A percentile compares a stretch with the other conserved stretches of the same genome.
These are phyloP conservation scores for Xanthoconium separans DNA, from an alignment of 1,284 basidiomycete species.

Conservation along the genomic window DNA sequence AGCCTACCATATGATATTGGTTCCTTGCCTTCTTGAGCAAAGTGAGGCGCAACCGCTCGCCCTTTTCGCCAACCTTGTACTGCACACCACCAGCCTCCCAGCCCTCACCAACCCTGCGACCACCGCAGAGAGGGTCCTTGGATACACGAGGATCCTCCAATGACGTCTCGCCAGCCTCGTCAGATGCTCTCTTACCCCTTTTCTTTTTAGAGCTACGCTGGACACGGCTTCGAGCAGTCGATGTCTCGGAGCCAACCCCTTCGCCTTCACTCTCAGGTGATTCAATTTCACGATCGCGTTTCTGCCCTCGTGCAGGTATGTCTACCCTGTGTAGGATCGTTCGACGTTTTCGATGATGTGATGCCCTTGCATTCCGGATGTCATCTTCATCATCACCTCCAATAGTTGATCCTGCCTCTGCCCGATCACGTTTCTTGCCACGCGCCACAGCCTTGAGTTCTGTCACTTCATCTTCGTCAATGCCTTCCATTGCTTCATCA, in stretches of 20 bases:
- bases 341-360: conserved; percentile 45
- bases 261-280: conserved; percentile 45
- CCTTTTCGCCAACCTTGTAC: conserved; percentile 70
- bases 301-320: conserved; percentile 50
- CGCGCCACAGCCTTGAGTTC: conserved; percentile 39
- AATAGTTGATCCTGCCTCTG: conserved; percentile 69
- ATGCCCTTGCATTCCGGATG: conserved; percentile 35
- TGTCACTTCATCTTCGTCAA: conserved; percentile 42
- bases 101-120: conserved; percentile 65
- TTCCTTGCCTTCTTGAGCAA: conserved; percentile 67
- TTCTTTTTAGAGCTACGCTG: conserved; percentile 36
- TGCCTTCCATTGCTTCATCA: conserved; percentile 33
- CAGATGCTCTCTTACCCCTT: conserved; percentile 30
- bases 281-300: conserved; percentile 60
- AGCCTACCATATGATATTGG: conserved; percentile 68
- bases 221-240: conserved; percentile 21
- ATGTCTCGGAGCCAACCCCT: conserved; percentile 14
- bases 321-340: conserved; percentile 50
- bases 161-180: conserved; percentile 37
- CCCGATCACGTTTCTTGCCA: conserved; percentile 74
- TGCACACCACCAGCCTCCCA: conserved; percentile 68
- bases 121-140: conserved; percentile 48
- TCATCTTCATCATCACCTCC: conserved; percentile 60
- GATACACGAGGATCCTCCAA: conserved; percentile 47
- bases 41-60: conserved; percentile 64